A percentile compares a stretch with the other conserved stretches of the same genome.
phyloP scores from a whole-genome alignment of 2,329 filamentous ascomycete genomes.

The Drechslerella dactyloides region DNA sequence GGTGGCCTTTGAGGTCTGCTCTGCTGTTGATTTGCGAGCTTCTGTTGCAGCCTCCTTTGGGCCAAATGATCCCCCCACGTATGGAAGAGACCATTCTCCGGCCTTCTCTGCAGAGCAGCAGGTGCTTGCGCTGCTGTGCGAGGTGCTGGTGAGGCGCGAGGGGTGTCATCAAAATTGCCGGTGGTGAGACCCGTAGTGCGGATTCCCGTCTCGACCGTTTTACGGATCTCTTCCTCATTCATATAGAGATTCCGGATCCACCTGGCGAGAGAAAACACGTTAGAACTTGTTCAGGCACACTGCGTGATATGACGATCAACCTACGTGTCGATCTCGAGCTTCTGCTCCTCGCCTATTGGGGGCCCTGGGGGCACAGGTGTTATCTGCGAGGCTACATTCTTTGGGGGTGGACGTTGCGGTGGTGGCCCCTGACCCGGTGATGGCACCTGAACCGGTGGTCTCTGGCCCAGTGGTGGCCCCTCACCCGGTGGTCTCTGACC shows the following conservation, averaged over 20 bases:
- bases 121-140: not conserved
- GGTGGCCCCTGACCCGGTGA: too few species aligned
- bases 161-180: conserved; percentile 16
- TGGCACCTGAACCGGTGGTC: too few species aligned
- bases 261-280: conserved; percentile 6
- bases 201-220: conserved; percentile 22
- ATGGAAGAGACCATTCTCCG: not conserved
- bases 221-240: conserved; percentile 3
- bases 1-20: not conserved
- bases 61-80: conserved; percentile 32
- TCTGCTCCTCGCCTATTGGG: too few species aligned
- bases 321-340: too few species aligned
- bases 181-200: conserved; percentile 40
- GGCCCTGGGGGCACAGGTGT: too few species aligned
- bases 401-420: too few species aligned
- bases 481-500: too few species aligned
- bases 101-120: not conserved
- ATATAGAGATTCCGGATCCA: conserved; percentile 26
- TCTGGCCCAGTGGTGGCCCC: too few species aligned
- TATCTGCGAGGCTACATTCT: too few species aligned
- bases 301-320: not conserved
- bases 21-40: not conserved
- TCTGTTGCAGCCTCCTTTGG: not conserved
- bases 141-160: not conserved
- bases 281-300: not conserved